These are phyloP conservation scores for Collybiopsis confluens DNA, from an alignment of 768 basidiomycete genomes.

Conservation along the genomic window DNA sequence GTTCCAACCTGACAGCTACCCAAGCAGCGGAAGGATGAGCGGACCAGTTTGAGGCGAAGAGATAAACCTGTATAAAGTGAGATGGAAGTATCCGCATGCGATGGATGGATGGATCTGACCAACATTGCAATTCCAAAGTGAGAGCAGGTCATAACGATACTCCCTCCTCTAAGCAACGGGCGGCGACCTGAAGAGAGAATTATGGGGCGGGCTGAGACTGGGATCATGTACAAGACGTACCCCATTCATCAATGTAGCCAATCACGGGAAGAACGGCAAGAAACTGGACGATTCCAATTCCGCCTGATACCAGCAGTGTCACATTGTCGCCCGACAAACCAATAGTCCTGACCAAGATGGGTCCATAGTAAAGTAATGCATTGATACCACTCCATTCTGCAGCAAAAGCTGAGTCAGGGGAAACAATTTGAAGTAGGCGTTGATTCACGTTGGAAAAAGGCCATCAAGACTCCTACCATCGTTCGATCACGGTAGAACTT, in stretches of 20 bases:
- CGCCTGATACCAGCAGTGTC: conserved; percentile 67
- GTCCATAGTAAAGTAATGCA: conserved; percentile 79
- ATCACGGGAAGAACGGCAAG: conserved; percentile 74
- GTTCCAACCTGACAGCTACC: conserved; percentile 58
- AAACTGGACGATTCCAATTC: conserved; percentile 76
- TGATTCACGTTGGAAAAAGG: conserved; percentile 78
- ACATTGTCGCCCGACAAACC: conserved; percentile 58
- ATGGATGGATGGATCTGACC: conserved; percentile 29
- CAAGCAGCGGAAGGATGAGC: conserved; percentile 57
- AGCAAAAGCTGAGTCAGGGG: not conserved
- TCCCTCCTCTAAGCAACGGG: conserved; percentile 62
- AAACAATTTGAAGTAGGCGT: not conserved
- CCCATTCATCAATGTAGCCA: conserved; percentile 61
- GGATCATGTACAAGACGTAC: too few relatives aligned
- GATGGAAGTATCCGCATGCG: not conserved
- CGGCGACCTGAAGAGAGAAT: conserved; percentile 46
- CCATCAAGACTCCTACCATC: conserved; percentile 64
- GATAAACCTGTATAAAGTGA: conserved; percentile 32
- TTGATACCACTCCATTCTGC: conserved; percentile 88
- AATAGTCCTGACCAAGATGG: conserved; percentile 60
- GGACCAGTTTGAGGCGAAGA: conserved; percentile 54
- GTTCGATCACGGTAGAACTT: conserved; percentile 62
- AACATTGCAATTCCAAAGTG: conserved; percentile 64
- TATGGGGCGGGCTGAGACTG: too few relatives aligned
- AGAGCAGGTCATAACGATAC: conserved; percentile 57